Base-by-base conservation (phyloP, 805 yeast species). In the Spathaspora passalidarum region DNA sequence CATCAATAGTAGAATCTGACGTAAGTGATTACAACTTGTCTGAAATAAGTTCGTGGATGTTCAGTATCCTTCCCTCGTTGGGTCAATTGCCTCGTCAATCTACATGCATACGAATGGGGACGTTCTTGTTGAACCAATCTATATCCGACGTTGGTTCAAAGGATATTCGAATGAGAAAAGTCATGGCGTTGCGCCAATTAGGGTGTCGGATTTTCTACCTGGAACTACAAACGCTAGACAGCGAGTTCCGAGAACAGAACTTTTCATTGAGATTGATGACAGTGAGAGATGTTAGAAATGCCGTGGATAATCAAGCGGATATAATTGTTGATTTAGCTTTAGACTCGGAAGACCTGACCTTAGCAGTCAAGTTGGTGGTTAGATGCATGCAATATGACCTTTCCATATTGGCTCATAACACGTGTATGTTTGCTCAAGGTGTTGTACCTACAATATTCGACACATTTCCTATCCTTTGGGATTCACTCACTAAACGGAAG, bases 11-110 rank as follows among this genome's bases (percentile, higher is more conserved):
- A 6, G 34, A 22, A 14, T 25, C 26, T 25, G 20, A 21, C 8
- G 14, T 42, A 7, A 29, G 25, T 32, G 48, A 44, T 26, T 43
- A 20, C 14, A 25, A 43, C 8, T 53, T 75, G 6, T 53, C 70
- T 4, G 82, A 80, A 55, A 50, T 81, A 46, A 55, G 79, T 2
- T 62, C 68, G n/a, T 85, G 91, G 91, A 74, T 80, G 29, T 68
- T 81, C 32, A 60, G 69, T 40, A 60, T 62, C 13, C 23, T 49
- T 16, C 29, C 22, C 1, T 64, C 82, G 2, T 59, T 83, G 29
- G 58, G 73, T 1, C 67, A 69, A 1, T 62, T 84, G 0, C 82
- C 80, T 48, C 68, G 68, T 42, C 79, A 79, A 32, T 79, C 79
- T 36, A 71, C 80, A 43, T 75, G 76, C 2, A 76, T 80, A 38